Evolutionary conservation across 2,329 filamentous ascomycete species (phyloP).

Genomic region (Penicillium concentricum): DNA sequence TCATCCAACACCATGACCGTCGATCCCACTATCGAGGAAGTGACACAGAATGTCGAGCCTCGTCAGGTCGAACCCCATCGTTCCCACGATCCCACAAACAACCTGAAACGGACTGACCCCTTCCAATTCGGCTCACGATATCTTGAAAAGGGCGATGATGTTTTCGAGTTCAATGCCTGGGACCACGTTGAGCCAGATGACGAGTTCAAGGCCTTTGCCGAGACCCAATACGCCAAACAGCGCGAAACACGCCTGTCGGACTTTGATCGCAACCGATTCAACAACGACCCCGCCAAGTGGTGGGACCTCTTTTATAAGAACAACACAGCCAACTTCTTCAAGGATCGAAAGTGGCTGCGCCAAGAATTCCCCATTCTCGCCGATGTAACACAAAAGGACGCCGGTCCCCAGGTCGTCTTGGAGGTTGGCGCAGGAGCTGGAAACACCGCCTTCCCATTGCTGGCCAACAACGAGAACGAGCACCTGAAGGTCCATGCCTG

Average conservation of each 20-base stretch:
- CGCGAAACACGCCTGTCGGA: slow-evolving; percentile 83
- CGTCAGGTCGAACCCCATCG: slow-evolving; percentile 57
- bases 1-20: slow-evolving; percentile 10
- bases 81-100: slow-evolving; percentile 67
- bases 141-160: slow-evolving; percentile 79
- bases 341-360: slow-evolving; percentile 93
- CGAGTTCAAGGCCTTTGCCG: slow-evolving; percentile 79
- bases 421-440: slow-evolving; percentile 95
- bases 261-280: slow-evolving; percentile 90
- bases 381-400: slow-evolving; percentile 68
- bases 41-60: slow-evolving; percentile 48
- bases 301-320: slow-evolving; percentile 99
- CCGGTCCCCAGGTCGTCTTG: slow-evolving; percentile 69
- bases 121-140: slow-evolving; percentile 93
- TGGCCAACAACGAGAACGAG: slow-evolving; percentile 79
- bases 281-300: slow-evolving; percentile 86
- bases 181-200: slow-evolving; percentile 95
- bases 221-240: slow-evolving; percentile 81
- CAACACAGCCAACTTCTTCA: slow-evolving; percentile 97
- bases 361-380: slow-evolving; percentile 93
- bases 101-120: slow-evolving; percentile 83
- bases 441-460: slow-evolving; percentile 91
- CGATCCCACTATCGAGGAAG: slow-evolving; percentile 16
- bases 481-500: slow-evolving; percentile 84
- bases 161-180: slow-evolving; percentile 98